Percentiles rank a stretch among this genome's conserved stretches.
Evolutionary conservation across 2,329 filamentous ascomycete genomes (phyloP).

Genomic region (Ophiosphaerella narmari): DNA sequence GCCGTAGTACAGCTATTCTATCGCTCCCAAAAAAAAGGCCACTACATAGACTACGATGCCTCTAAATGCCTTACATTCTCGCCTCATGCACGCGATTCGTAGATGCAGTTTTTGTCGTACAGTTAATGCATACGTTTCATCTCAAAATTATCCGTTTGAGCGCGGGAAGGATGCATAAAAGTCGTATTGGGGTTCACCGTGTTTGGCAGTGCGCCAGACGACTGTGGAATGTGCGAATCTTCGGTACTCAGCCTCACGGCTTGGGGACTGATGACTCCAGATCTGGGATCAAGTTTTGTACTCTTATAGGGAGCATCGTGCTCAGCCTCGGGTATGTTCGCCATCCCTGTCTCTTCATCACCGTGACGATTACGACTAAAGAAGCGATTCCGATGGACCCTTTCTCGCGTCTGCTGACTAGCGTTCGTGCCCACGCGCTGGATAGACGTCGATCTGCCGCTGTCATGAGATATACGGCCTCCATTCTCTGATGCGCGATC

Average conservation of each 20-base stretch:
- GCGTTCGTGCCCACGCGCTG: slow-evolving; percentile 44
- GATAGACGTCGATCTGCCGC: slow-evolving; percentile 38
- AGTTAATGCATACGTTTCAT: slow-evolving; percentile 36
- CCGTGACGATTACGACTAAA: slow-evolving; percentile 55
- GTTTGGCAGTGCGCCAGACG: slow-evolving; percentile 32
- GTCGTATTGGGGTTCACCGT: slow-evolving; percentile 25
- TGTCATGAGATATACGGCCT: slow-evolving; percentile 37
- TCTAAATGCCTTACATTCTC: no score
- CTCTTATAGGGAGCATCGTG: slow-evolving; percentile 19
- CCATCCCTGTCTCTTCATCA: slow-evolving; percentile 54
- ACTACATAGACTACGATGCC: no score
- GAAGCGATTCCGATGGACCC: slow-evolving; percentile 64
- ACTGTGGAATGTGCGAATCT: slow-evolving; percentile 16
- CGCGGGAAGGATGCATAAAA: slow-evolving; percentile 27
- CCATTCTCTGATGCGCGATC: slow-evolving; percentile 31
- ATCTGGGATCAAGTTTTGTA: slow-evolving; percentile 45
- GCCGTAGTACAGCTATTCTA: no score
- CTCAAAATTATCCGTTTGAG: slow-evolving; percentile 39
- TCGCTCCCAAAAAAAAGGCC: no score
- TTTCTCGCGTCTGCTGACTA: slow-evolving; percentile 35
- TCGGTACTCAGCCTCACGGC: slow-evolving; percentile 36
- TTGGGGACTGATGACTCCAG: slow-evolving; percentile 35
- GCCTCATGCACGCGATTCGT: no score
- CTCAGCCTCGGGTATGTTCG: slow-evolving; percentile 50
- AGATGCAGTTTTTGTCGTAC: no score